Evolutionary conservation across 2,329 filamentous ascomycete genomes (phyloP), one percentile per base, ranked within the genome.

Genomic region (Epichloe coenophiala): DNA sequence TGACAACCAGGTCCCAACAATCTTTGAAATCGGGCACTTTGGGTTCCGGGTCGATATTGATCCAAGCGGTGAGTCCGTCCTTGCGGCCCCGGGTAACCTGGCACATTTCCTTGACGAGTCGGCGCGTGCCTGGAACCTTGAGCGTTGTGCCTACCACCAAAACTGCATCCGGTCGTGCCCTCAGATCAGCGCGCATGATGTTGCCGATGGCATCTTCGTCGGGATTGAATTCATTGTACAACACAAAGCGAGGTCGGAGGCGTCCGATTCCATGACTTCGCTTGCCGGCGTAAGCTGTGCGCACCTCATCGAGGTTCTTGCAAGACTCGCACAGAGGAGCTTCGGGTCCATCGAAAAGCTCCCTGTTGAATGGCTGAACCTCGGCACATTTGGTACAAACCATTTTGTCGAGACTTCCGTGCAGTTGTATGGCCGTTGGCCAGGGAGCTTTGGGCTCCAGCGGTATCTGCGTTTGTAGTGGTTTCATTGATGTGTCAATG

Each of bases 191-290:
- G 56, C 81, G 82, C 48, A 90, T 88, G 40, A 95, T 90, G 21
- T 87, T 87, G 42, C 91, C 90, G 64, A 98, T 98, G 13, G 93
- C 91, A 59, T 96, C 91, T 58, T 93, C 88, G 57, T 98, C 93
- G 0, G 93, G 93, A 63, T 97, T 96, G 64, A 88, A 85, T 66
- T 98, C 93, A 64, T 97, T 96, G 71, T 98, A 98, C 9, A 98
- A 76, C 5, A 97, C 91, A 72, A 98, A 96, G 51, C 93, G 81
- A 21, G 93, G 93, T 21, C 93, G 81, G 55, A 98, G 71, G 54
- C 87, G 82, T 41, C 93, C 93, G 59, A 98, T 86, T 1, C 93
- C 93, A 61, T 96, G 93, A 62, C 90, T 95, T 53, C 93, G 82
- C 68, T 95, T 91, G 46, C 90, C 89, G 12, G 83, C 86, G 55